Base-by-base conservation (phyloP, 1,139 yeast species). In the Kodamaea alishanica region DNA sequence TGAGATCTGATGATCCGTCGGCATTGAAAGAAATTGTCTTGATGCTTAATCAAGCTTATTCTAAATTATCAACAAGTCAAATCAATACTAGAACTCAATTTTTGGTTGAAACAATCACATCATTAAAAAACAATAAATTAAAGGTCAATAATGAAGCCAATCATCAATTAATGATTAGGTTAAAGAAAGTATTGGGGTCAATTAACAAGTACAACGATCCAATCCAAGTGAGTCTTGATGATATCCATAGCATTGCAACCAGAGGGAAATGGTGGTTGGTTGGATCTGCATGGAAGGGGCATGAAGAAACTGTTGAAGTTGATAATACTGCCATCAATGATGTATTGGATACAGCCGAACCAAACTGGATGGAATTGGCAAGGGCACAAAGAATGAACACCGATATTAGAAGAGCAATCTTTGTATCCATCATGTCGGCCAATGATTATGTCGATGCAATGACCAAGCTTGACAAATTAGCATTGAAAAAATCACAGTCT, bases 211-310 rank as follows among this genome's bases (percentile, higher is more conserved):
- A 67, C 32, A 66, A 69, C 29, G 98, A 92, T 39, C 87, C 98
- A 1, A 70, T 94, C 26, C 89, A 86, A 50, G 97, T 92, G 1
- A 70, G 88, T 2, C 67, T 94, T 26, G 82, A 79, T 35, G 99
- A 94, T 63, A 89, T 94, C 42, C 79, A 77, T 36, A 79, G 77
- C 46, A 74, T 87, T 24, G 86, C 81, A 8, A 77, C 82, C 0
- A 77, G 81, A 47, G 98, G 98, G 40, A 92, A 90, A 60, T 94
- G 99, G 99, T 94, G 98, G 99, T 70, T 92, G 32, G 90, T 94
- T 28, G 98, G 99, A 33, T 86, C 97, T 3, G 96, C 98, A 0
- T 92, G 97, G 97, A 85, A 79, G 54, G 90, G 90, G 1, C 54
- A 56, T 36, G 48, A 52, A 9, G 59, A 44, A 2, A 39, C 39